Percentiles rank a stretch among this genome's conserved stretches.
These are phyloP conservation scores for Fagus sylvatica DNA, from an alignment of 306 rosid species.

Conservation along the genomic window DNA sequence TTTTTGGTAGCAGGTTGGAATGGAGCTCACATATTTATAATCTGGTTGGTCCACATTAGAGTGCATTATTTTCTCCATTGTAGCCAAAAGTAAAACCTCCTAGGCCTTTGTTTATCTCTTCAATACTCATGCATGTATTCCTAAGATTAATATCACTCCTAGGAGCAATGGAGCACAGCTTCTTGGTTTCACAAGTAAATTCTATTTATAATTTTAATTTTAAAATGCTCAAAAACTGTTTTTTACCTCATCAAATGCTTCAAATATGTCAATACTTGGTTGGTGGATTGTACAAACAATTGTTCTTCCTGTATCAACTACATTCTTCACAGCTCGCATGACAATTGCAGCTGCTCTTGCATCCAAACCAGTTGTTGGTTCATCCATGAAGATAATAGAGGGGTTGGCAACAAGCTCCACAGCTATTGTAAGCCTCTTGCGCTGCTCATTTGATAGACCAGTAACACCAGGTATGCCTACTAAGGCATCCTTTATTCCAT, in stretches of 20 bases:
- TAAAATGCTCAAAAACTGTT: too few species aligned
- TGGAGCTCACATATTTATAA: background rate
- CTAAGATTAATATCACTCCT: background rate
- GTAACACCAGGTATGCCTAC: slow-evolving; percentile 50
- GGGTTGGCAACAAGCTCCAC: slow-evolving; percentile 67
- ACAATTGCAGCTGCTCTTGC: slow-evolving; percentile 64
- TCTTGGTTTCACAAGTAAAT: background rate
- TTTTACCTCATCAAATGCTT: slow-evolving; percentile 62
- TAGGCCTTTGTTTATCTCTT: background rate
- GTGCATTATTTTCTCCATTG: background rate
- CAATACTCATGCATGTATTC: background rate
- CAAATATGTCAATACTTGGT: slow-evolving; percentile 66
- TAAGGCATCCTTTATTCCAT: slow-evolving; percentile 48
- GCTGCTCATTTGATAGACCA: slow-evolving; percentile 64
- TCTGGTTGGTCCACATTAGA: background rate
- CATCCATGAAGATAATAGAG: slow-evolving; percentile 65
- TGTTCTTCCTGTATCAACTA: slow-evolving; percentile 61
- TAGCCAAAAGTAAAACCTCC: background rate
- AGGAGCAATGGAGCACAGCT: background rate
- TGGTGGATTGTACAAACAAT: slow-evolving; percentile 65
- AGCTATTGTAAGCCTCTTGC: slow-evolving; percentile 63
- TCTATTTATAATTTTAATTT: background rate
- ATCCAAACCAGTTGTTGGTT: slow-evolving; percentile 66
- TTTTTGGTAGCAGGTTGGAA: background rate
- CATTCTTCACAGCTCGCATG: slow-evolving; percentile 64